phyloP scores from a whole-genome alignment of 371 early-diverging fungal species.

The Mortierella sp. region DNA sequence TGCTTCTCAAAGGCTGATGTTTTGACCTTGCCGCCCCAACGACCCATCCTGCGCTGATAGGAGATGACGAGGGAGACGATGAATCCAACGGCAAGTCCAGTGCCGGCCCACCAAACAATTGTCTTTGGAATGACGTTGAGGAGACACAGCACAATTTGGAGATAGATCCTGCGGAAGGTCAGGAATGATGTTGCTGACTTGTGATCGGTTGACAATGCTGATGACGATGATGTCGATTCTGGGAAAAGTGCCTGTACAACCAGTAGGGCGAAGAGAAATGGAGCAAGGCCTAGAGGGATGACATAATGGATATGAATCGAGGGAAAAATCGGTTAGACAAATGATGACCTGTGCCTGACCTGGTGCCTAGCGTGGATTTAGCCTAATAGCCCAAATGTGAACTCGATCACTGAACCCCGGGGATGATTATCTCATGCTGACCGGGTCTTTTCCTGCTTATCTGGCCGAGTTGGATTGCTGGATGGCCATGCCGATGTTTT shows the following conservation, averaged over 20 bases:
- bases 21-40: slow-evolving; percentile 47
- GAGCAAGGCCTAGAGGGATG: slow-evolving; percentile 64
- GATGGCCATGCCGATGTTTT: no score
- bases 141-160: slow-evolving; percentile 64
- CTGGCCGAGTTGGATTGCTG: no score
- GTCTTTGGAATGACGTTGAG: slow-evolving; percentile 63
- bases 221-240: no score
- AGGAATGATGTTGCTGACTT: slow-evolving; percentile 49
- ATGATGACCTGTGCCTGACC: no score
- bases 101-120: slow-evolving; percentile 70
- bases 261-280: slow-evolving; percentile 66
- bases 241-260: slow-evolving; percentile 66
- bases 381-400: no score
- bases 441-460: no score
- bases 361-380: no score
- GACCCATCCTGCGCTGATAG: slow-evolving; percentile 26
- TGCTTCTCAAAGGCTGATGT: slow-evolving; percentile 41
- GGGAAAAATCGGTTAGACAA: no score
- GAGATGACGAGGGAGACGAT: slow-evolving; percentile 54
- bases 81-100: slow-evolving; percentile 63
- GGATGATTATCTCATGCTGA: no score
- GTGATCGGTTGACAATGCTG: no score
- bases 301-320: no score
- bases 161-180: slow-evolving; percentile 58
- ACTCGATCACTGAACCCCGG: no score